phyloP scores from a whole-genome alignment of 805 yeast genomes.

The Starmera amethionina region DNA sequence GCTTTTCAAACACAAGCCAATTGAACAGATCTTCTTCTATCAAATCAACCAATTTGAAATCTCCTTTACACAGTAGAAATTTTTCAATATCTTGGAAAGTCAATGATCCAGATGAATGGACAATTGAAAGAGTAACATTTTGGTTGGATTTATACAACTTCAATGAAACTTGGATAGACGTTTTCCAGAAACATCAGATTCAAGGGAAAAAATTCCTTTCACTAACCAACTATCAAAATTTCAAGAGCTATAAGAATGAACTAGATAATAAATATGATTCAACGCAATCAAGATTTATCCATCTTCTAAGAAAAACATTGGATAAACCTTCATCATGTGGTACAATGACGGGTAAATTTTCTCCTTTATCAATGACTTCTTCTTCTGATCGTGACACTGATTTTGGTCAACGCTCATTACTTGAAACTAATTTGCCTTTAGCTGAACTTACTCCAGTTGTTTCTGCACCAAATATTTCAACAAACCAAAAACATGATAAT shows the following conservation, averaged over 20 bases:
- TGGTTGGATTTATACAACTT: conserved; percentile 70
- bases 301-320: conserved; percentile 35
- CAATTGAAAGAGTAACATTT: conserved; percentile 46
- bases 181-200: conserved; percentile 48
- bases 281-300: conserved; percentile 49
- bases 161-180: conserved; percentile 63
- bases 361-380: conserved; percentile 7
- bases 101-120: conserved; percentile 57
- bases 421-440: conserved; percentile 9
- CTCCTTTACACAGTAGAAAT: conserved; percentile 16
- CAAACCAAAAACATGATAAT: no score
- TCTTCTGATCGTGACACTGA: conserved; percentile 11
- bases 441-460: conserved; percentile 24
- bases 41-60: conserved; percentile 2
- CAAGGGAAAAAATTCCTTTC: conserved; percentile 56
- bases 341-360: conserved; percentile 5
- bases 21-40: conserved; percentile 4
- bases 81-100: conserved; percentile 36
- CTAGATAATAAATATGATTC: conserved; percentile 36
- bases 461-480: not conserved
- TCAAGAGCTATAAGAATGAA: conserved; percentile 29
- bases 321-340: conserved; percentile 13
- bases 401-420: not conserved
- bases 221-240: conserved; percentile 57
- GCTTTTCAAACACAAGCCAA: conserved; percentile 15